A percentile compares a stretch with the other conserved stretches of the same genome.
These are phyloP conservation scores for Coniferiporia sulphurascens DNA, from an alignment of 1,284 basidiomycete species.

Conservation along the genomic window DNA sequence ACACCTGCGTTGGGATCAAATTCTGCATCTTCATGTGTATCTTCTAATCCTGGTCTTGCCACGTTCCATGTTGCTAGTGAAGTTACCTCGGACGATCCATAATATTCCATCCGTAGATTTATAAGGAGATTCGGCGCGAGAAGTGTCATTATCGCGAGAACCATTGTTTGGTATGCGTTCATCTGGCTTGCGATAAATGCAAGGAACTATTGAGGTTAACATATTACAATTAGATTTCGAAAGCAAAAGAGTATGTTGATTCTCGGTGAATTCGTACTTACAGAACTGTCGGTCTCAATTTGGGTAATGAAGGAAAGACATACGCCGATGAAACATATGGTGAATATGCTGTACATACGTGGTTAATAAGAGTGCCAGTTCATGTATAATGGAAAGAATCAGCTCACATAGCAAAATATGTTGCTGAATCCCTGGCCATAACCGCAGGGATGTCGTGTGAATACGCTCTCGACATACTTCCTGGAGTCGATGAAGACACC, in stretches of 20 bases:
- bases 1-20: too few relatives aligned
- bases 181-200: background rate
- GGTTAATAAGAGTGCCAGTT: background rate
- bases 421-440: constrained; percentile 7
- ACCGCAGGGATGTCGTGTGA: background rate
- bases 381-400: background rate
- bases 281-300: background rate
- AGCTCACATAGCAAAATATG: constrained; percentile 8
- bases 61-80: too few relatives aligned
- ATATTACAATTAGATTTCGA: background rate
- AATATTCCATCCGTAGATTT: constrained; percentile 1
- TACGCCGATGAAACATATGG: background rate
- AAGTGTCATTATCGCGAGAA: background rate
- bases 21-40: too few relatives aligned
- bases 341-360: background rate
- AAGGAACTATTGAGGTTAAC: background rate
- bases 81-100: background rate
- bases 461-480: background rate
- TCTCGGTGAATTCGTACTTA: background rate
- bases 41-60: too few relatives aligned
- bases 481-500: background rate
- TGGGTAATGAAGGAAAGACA: background rate
- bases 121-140: constrained; percentile 10
- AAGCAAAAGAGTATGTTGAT: too few relatives aligned
- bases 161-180: constrained; percentile 5